phyloP scores from a whole-genome alignment of 306 rosid species.

The Prunus mume region DNA sequence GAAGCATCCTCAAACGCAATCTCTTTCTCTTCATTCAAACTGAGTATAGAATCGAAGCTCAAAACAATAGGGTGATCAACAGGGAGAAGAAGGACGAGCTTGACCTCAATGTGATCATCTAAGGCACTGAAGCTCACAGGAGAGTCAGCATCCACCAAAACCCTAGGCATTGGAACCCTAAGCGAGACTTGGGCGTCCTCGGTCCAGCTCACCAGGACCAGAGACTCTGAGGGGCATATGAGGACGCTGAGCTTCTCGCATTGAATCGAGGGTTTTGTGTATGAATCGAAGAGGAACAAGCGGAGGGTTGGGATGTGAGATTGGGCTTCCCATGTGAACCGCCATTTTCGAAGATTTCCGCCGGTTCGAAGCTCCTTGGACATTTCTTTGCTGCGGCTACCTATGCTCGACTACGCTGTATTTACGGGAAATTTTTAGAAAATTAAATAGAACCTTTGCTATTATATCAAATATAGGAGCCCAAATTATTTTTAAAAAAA shows the following conservation, averaged over 20 bases:
- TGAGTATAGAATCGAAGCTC: slow-evolving; percentile 39
- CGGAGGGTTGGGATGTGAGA: slow-evolving; percentile 76
- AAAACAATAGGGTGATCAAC: slow-evolving; percentile 64
- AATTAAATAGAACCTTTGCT: too few relatives aligned
- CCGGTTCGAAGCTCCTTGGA: not conserved
- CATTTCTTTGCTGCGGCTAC: slow-evolving; percentile 1
- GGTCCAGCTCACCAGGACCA: slow-evolving; percentile 43
- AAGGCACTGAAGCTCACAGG: slow-evolving; percentile 49
- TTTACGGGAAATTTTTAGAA: too few relatives aligned
- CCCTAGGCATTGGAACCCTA: slow-evolving; percentile 72
- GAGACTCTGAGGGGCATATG: slow-evolving; percentile 39
- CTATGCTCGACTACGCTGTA: not conserved
- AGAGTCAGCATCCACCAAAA: slow-evolving; percentile 59
- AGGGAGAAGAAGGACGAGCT: slow-evolving; percentile 77
- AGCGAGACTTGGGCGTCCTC: slow-evolving; percentile 33
- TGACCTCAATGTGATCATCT: slow-evolving; percentile 71
- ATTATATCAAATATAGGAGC: too few relatives aligned
- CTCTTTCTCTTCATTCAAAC: slow-evolving; percentile 26
- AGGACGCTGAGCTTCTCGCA: slow-evolving; percentile 52
- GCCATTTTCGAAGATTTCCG: slow-evolving; percentile 47
- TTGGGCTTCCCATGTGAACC: slow-evolving; percentile 86
- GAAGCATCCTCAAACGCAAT: slow-evolving; percentile 16
- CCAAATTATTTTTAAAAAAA: too few relatives aligned
- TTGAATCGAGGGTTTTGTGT: slow-evolving; percentile 47
- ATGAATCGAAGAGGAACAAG: slow-evolving; percentile 49